These are phyloP conservation scores for Rhizophora apiculata DNA, from an alignment of 345 rosid genomes.

Conservation along the genomic window DNA sequence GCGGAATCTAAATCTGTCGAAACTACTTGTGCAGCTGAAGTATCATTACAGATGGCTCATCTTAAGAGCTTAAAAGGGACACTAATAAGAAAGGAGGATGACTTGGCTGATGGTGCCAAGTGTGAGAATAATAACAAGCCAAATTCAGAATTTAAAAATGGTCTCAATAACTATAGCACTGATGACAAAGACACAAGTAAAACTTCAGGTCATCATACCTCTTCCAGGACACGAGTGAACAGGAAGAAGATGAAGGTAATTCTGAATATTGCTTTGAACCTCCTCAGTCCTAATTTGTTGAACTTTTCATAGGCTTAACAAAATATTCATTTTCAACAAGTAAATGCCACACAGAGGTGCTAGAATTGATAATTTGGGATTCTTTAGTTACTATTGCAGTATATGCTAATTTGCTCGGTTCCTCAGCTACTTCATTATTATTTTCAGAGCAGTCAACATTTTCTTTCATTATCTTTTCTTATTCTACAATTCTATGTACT, in stretches of 20 bases:
- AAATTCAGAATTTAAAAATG: slow-evolving; percentile 26
- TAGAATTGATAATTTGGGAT: background rate
- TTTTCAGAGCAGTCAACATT: background rate
- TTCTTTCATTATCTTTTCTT: background rate
- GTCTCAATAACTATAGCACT: slow-evolving; percentile 16
- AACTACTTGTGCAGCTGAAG: slow-evolving; percentile 55
- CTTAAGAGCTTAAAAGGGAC: slow-evolving; percentile 21
- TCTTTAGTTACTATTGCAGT: background rate
- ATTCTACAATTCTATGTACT: background rate
- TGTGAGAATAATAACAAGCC: slow-evolving; percentile 22
- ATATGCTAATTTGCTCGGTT: background rate
- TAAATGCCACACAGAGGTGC: background rate
- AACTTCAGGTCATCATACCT: slow-evolving; percentile 38
- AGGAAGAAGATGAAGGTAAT: slow-evolving; percentile 68
- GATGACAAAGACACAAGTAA: slow-evolving; percentile 27
- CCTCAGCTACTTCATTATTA: background rate
- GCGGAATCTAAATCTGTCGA: slow-evolving; percentile 90
- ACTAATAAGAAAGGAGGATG: slow-evolving; percentile 48
- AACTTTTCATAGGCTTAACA: background rate
- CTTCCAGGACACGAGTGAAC: slow-evolving; percentile 42
- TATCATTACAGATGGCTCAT: slow-evolving; percentile 25
- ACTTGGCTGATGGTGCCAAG: slow-evolving; percentile 35
- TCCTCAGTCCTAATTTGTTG: background rate
- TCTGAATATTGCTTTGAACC: background rate
- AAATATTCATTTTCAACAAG: background rate